Evolutionary conservation across 805 yeast genomes (phyloP), one percentile per base, ranked within the genome.

Genomic region (Wickerhamiella sergipiensis): DNA sequence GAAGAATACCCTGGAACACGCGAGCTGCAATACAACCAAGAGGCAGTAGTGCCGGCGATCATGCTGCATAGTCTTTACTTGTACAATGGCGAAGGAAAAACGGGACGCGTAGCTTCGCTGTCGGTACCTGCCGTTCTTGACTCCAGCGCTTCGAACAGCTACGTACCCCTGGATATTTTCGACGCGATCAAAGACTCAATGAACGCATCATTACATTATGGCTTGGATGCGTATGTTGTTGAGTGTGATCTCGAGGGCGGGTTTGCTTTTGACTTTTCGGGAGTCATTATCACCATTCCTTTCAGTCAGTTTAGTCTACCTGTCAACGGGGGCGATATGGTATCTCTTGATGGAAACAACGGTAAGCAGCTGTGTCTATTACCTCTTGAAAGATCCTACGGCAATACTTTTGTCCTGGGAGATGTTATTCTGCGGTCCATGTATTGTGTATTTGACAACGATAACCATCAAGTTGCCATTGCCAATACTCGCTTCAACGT

Each of bases 371-470:
- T 64, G 40, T 59, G 62, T 13, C 55, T 62, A n/a, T 13, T 58
- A 62, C 21, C 65, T 59, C 7, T 36, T 3, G 29, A 64, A 58
- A 51, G 65, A 59, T 23, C 45, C 57, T 15, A 15, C 19, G 10
- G 40, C 13, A 18, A 17, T 3, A 21, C 62, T 66, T 43, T 59
- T 40, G 70, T 80, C 50, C 68, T 84, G 33, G 92, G 92, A 9
- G 88, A 81, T 61, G 73, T 75, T 46, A 75, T 83, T 60, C 65
- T 84, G 55, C 71, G 85, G 49, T 72, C 76, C 40, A 82, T 81
- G 3, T 85, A 83, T 60, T 74, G 76, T 23, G 86, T 81, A n/a
- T 81, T 74, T 63, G 85, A 85, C 62, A 67, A 81, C 47, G 85
- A 80, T 21, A 74, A 73, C 58, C 63, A 62, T 46, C 71, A 76